Evolutionary conservation across 345 rosid species (phyloP).

Genomic region (Eucalyptus albens): DNA sequence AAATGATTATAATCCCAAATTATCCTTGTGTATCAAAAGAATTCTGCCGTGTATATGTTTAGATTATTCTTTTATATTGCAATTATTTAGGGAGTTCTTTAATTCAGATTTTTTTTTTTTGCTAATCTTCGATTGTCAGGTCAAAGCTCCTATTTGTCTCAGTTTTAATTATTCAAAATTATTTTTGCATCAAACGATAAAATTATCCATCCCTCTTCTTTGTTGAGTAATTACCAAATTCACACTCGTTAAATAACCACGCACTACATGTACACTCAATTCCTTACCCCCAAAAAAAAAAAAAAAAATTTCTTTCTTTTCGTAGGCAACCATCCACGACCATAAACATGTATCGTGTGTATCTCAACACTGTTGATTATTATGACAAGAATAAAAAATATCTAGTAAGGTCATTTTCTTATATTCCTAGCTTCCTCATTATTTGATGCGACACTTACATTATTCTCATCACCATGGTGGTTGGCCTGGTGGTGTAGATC

Average conservation of each 20-base stretch:
- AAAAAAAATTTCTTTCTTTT: background rate
- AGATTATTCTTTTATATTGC: background rate
- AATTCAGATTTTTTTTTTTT: background rate
- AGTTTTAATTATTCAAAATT: background rate
- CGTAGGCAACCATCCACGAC: background rate
- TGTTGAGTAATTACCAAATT: background rate
- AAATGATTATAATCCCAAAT: background rate
- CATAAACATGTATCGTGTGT: background rate
- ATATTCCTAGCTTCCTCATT: background rate
- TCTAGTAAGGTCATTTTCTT: background rate
- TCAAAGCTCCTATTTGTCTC: background rate
- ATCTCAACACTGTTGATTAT: background rate
- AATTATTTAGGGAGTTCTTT: background rate
- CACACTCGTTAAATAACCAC: background rate
- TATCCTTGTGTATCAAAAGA: background rate
- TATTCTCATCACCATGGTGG: background rate
- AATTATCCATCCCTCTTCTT: background rate
- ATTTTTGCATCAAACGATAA: background rate
- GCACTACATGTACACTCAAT: background rate
- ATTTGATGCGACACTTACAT: background rate
- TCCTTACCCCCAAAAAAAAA: background rate
- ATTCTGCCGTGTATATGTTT: background rate
- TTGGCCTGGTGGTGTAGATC: background rate
- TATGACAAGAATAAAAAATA: background rate
- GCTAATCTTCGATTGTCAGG: background rate